Percentiles rank a stretch among this genome's conserved stretches.
phyloP scores from a whole-genome alignment of 345 rosid genomes.

The Eucalyptus regnans region DNA sequence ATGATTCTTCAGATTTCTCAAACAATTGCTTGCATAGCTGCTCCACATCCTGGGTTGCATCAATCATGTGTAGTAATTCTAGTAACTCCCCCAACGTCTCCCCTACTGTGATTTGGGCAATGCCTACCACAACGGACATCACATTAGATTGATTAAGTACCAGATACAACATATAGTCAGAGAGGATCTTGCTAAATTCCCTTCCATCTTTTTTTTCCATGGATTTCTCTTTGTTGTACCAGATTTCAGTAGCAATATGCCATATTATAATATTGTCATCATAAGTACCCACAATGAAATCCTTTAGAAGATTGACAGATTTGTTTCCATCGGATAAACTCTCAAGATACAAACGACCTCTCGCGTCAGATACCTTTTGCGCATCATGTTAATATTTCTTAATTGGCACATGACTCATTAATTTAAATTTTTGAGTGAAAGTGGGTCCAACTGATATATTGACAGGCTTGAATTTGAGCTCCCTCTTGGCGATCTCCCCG shows the following conservation, averaged over 20 bases:
- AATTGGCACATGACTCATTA: too few species aligned
- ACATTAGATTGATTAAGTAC: not conserved
- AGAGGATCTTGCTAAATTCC: not conserved
- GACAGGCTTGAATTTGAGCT: too few species aligned
- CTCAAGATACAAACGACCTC: too few species aligned
- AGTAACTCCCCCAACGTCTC: not conserved
- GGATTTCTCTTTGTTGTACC: not conserved
- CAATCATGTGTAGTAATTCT: too few species aligned
- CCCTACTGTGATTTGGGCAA: not conserved
- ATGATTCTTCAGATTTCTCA: too few species aligned
- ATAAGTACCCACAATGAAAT: accelerated
- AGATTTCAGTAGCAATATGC: not conserved
- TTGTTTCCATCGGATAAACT: too few species aligned
- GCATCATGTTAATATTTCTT: too few species aligned
- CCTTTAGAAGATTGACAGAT: not conserved
- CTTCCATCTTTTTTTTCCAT: not conserved
- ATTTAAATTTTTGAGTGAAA: too few species aligned
- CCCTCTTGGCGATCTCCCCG: too few species aligned
- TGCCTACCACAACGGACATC: accelerated
- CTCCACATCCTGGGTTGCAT: accelerated
- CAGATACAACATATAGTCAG: not conserved
- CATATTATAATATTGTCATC: accelerated
- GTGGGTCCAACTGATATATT: too few species aligned
- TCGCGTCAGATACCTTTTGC: too few species aligned
- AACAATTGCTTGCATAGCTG: not conserved